Evolutionary conservation across 2,329 filamentous ascomycete genomes (phyloP).

Genomic region (Arthroderma uncinatum): DNA sequence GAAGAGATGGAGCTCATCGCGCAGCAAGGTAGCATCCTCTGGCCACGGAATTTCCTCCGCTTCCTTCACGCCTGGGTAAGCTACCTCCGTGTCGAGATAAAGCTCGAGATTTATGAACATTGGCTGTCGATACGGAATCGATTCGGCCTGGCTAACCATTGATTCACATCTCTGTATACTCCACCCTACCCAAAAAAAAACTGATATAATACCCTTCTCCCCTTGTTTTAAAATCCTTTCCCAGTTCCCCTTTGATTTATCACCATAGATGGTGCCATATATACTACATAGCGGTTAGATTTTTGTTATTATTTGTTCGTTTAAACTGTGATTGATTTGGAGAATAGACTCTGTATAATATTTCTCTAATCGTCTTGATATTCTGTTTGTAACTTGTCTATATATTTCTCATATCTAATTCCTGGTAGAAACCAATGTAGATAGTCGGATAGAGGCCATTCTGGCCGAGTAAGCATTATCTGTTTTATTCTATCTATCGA

Average conservation of each 20-base stretch:
- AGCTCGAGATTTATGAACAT: conserved; percentile 48
- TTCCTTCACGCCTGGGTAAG: conserved; percentile 43
- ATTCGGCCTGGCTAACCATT: conserved; percentile 32
- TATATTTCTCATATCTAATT: too few relatives aligned
- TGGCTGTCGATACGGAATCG: conserved; percentile 43
- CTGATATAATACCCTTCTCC: not conserved
- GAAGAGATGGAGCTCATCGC: conserved; percentile 45
- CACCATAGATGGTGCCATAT: not conserved
- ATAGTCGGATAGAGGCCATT: too few relatives aligned
- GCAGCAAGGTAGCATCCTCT: conserved; percentile 41
- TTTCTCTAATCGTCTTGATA: not conserved
- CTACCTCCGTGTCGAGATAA: conserved; percentile 47
- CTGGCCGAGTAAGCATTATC: too few relatives aligned
- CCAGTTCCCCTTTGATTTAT: not conserved
- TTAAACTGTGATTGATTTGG: not conserved
- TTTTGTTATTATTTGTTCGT: not conserved
- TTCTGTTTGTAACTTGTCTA: not conserved
- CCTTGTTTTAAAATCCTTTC: not conserved
- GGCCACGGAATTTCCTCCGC: conserved; percentile 41
- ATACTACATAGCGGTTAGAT: not conserved
- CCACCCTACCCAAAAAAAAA: too few relatives aligned
- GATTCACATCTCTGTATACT: not conserved
- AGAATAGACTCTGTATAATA: not conserved
- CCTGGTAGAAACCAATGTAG: too few relatives aligned
- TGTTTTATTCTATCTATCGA: too few relatives aligned